Evolutionary conservation across 805 yeast genomes (phyloP), one percentile per base, ranked within the genome.

Genomic region (Teunomyces aglyptinius): DNA sequence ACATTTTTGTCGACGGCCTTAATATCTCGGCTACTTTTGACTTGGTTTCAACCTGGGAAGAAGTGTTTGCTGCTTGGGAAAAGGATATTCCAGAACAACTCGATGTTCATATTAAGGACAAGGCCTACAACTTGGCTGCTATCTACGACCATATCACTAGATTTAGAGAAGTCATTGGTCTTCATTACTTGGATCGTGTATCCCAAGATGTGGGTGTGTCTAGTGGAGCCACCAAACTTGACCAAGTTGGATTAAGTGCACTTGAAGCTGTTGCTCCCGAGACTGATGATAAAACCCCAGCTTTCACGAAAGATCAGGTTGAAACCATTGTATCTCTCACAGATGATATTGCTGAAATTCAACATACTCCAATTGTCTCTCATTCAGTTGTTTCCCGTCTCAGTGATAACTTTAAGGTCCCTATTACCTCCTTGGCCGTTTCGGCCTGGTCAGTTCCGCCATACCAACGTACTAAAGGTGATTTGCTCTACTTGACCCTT

Each of bases 391-490:
- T 66, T 13, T 60, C 64, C 20, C 56, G 64, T 11, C 52, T 68
- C 12, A 58, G 58, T 38, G 53, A 53, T 28, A 49, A 57, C 38
- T 54, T 73, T 43, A 57, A 63, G 31, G 69, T 76, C 16, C 86
- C 92, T 6, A 67, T 94, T 50, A 78, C 75, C 53, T 69, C 78
- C 0, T 66, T 81, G 41, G 60, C 70, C 44, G 63, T 89, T 42
- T 87, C 96, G 11, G 79, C 81, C 45, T 92, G 96, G 94, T 84
- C 87, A 53, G 89, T 89, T 11, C 85, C 92, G 26, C 71, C 84
- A 13, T 68, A 73, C 43, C 80, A 77, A 60, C 78, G 71, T 55
- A 53, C 75, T 40, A 78, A 76, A 60, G 98, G 98, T 20, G 96
- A 91, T 59, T 72, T 91, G 56, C 71, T 86, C 48, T 92, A 92